Evolutionary conservation across 106 monocot genomes (phyloP), one percentile per base, ranked within the genome.

Genomic region (Acorus gramineus): DNA sequence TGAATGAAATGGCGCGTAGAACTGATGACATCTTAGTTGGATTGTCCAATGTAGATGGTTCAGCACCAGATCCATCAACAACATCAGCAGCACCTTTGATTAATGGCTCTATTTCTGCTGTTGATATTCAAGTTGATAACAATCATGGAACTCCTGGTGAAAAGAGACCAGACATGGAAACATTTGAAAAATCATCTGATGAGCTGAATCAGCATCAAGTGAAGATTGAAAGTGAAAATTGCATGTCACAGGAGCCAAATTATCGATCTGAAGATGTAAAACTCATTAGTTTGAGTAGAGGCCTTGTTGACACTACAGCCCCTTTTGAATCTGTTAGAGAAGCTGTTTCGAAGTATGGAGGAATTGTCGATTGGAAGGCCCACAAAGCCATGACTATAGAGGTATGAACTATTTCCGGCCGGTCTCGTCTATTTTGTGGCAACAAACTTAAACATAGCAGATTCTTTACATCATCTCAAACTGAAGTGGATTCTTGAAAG

Each of bases 301-400:
- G 75, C 9, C 53, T 70, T 4, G 69, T 89, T 63, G 89, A 89
- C 51, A 89, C 85, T 14, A 71, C 82, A 28, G 72, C 77, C 8
- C 82, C 82, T 4, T 69, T 89, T 70, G 82, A 89, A 68, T 89
- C 89, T 43, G 89, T 89, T 14, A 89, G 85, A 60, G 72, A 72
- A 28, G 85, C 80, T 46, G 85, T 85, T 28, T 75, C 57, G 10
- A 89, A 77, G 72, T 85, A 85, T 62, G 89, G 89, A 61, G 89
- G 82, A 44, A 82, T 75, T 55, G 77, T 73, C 42, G 85, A 79
- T 68, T 89, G 89, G 89, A 89, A 82, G 61, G 74, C 85, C 67
- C 82, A 79, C 9, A 82, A 73, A 60, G 52, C 69, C 11, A 61
- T 61, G 11, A 8, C 60, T 9, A 50, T 73, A 49, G 74, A 77